A percentile compares a stretch with the other conserved stretches of the same genome.
phyloP scores from a whole-genome alignment of 2,329 filamentous ascomycete genomes.

The Clarireedia paspali region DNA sequence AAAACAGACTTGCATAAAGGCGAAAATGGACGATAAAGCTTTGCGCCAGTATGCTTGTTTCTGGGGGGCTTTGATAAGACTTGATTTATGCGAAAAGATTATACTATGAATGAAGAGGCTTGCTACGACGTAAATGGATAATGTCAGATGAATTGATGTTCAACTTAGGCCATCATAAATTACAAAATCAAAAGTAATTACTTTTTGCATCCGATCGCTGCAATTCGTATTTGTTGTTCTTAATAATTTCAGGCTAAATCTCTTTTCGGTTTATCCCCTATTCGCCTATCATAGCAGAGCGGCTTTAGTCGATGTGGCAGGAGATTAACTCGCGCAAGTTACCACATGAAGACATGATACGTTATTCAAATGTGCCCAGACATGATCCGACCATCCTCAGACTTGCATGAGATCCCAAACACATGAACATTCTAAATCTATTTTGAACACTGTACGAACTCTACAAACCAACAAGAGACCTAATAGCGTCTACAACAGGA shows the following conservation, averaged over 20 bases:
- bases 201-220: too few species aligned
- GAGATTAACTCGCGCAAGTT: too few species aligned
- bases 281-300: too few species aligned
- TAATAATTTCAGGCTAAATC: too few species aligned
- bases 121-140: not conserved
- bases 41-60: not conserved
- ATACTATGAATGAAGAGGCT: not conserved
- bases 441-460: not conserved
- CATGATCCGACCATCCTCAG: too few species aligned
- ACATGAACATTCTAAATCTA: not conserved
- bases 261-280: too few species aligned
- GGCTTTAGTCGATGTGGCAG: too few species aligned
- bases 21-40: not conserved
- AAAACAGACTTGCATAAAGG: constrained; percentile 4
- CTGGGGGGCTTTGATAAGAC: not conserved
- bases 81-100: not conserved
- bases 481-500: constrained; percentile 40
- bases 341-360: too few species aligned
- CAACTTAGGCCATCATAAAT: not conserved
- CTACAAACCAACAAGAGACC: constrained; percentile 38
- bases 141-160: not conserved
- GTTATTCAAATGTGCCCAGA: too few species aligned
- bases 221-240: too few species aligned
- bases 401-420: not conserved
- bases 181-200: not conserved